Percentiles rank a stretch among this genome's conserved stretches.
Conservation (phyloP, 805 yeast genomes). For the Blastobotrys terrestris region DNA sequence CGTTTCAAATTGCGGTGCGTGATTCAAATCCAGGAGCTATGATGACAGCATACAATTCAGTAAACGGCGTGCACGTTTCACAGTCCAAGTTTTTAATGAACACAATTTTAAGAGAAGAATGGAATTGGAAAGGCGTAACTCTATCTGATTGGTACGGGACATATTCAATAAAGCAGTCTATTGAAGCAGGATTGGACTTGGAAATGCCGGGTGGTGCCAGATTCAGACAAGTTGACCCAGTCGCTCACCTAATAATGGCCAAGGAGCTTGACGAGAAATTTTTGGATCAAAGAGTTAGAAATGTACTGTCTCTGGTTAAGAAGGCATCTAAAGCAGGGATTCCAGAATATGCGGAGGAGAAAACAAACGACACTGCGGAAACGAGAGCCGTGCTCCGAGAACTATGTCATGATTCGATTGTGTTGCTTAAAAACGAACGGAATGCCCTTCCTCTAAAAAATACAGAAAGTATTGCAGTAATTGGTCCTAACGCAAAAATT, state of each 20-base stretch:
- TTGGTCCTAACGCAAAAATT: constrained; percentile 54
- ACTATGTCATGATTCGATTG: constrained; percentile 47
- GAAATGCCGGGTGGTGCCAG: constrained; percentile 64
- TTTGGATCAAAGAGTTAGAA: constrained; percentile 44
- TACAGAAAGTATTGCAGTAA: constrained; percentile 40
- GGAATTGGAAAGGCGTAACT: constrained; percentile 50
- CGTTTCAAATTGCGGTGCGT: constrained; percentile 54
- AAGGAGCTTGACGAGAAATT: constrained; percentile 34
- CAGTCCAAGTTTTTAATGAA: constrained; percentile 40
- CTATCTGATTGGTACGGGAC: constrained; percentile 66
- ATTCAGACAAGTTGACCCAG: constrained; percentile 40
- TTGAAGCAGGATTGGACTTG: constrained; percentile 53
- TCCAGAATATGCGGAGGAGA: constrained; percentile 36
- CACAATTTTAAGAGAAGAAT: constrained; percentile 47
- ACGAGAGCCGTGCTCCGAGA: constrained; percentile 39
- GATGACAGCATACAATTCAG: constrained; percentile 60
- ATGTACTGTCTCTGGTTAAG: constrained; percentile 44
- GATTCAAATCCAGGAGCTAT: constrained; percentile 47
- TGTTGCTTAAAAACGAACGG: constrained; percentile 49
- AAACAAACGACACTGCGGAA: constrained; percentile 42
- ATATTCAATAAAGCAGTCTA: constrained; percentile 41
- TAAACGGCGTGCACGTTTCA: constrained; percentile 55
- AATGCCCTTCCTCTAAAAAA: constrained; percentile 43
- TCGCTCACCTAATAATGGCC: constrained; percentile 17
- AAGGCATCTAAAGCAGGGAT: constrained; percentile 36